Base-by-base conservation (phyloP, 192 early-diverging fungal genomes). In the Podila horticola region DNA sequence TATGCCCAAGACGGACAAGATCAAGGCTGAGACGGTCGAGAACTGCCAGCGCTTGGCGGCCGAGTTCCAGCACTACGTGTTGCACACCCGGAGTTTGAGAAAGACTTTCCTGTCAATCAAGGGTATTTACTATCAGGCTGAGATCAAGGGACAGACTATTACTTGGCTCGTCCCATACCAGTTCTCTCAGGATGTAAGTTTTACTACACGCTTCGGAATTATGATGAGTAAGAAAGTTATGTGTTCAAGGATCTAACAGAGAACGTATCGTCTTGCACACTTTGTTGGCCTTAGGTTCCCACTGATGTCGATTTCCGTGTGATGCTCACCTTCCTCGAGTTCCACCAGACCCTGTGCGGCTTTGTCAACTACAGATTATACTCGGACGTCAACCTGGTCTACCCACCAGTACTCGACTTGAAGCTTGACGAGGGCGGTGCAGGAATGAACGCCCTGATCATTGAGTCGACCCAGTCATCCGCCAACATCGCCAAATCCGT, bases 61-160 rank as follows among this genome's bases (percentile, higher is more conserved):
- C 31, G 97, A 99, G 86, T 99, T 98, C 84, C 95, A 96, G 84
- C 93, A 95, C 79, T 97, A 96, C 72, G 88, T 98, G 8, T 89
- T 97, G 69, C 86, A 91, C 58, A 87, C 93, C 48, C 88, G 91
- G 60, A 85, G 90, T 67, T 85, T 99, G 65, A 92, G 93, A 64
- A 96, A 96, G 82, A 91, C 92, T 30, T 99, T 99, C 83, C 85
- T 99, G 58, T 96, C 95, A 15, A 98, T 99, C 91, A 99, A 99
- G 88, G 98, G 98, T 60, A 98, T 99, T 83, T 99, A 99, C 86
- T 99, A 98, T 85, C 96, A 98, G 87, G 96, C 94, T n/a, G 96
- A 98, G 62, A 94, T 99, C 83, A 92, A 94, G 83, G 98, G 98
- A 38, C 93, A 96, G 79, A 90, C 88, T 61, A 87, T 99, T 34